Evolutionary conservation across 805 yeast genomes (phyloP).

Genomic region (Sugiyamaella valdiviana): DNA sequence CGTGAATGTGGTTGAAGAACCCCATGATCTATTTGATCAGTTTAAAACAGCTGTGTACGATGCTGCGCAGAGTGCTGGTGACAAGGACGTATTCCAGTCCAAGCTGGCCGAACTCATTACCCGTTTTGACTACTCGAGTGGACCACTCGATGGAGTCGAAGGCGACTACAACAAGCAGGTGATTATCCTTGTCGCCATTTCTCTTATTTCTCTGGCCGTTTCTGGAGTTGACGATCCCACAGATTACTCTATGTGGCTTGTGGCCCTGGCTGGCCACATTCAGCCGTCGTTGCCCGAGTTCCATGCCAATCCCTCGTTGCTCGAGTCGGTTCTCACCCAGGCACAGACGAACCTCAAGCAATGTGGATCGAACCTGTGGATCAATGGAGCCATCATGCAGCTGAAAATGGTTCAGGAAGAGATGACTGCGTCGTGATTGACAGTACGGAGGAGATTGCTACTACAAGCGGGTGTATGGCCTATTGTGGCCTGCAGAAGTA

Average conservation of each 20-base stretch:
- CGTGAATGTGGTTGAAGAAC: background rate
- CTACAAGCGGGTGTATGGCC: too few species aligned
- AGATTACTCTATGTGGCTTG: conserved; percentile 3
- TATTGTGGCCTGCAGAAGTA: too few species aligned
- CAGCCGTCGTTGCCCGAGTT: conserved; percentile 1
- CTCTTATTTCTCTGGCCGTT: conserved; percentile 8
- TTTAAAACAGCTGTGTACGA: background rate
- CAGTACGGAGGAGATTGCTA: too few species aligned
- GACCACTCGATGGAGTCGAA: background rate
- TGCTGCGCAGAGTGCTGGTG: background rate
- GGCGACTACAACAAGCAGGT: conserved; percentile 6
- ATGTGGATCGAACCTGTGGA: background rate
- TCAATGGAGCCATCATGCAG: background rate
- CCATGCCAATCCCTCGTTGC: conserved; percentile 1
- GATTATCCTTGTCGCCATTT: conserved; percentile 10
- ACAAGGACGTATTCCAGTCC: background rate
- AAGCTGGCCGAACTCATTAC: background rate
- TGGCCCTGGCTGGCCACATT: conserved; percentile 1
- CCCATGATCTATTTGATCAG: background rate
- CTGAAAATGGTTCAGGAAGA: background rate
- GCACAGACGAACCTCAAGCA: conserved; percentile 6
- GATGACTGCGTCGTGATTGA: background rate
- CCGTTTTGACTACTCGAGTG: background rate
- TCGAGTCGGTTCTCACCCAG: conserved; percentile 13
- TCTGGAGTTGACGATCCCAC: background rate